Conservation (phyloP, 129 eudicot species). For the Arctium minus region DNA sequence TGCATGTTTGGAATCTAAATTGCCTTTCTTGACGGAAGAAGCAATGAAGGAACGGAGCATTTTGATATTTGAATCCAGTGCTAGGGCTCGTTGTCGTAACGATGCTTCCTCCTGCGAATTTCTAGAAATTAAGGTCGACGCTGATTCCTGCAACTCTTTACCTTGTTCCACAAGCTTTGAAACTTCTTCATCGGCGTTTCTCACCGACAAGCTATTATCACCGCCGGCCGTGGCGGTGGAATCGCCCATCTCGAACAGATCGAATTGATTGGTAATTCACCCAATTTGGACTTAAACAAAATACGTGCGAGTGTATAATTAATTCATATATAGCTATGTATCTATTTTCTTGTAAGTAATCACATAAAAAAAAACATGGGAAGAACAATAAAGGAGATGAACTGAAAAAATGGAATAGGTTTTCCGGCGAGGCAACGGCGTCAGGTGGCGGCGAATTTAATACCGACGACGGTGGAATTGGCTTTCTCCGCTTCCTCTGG, state of each 20-base stretch:
- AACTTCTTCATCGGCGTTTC: conserved; percentile 39
- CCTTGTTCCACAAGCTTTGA: conserved; percentile 55
- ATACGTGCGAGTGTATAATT: conserved; percentile 8
- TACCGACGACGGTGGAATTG: conserved; percentile 21
- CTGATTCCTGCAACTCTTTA: conserved; percentile 77
- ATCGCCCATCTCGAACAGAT: conserved; percentile 42
- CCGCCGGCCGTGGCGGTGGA: conserved; percentile 32
- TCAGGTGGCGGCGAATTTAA: conserved; percentile 12
- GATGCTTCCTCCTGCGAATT: conserved; percentile 65
- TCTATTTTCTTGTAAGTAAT: background rate
- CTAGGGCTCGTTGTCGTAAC: conserved; percentile 59
- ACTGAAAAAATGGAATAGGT: background rate
- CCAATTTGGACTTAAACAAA: conserved; percentile 1
- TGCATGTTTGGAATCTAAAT: conserved; percentile 45
- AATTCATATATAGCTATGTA: conserved; percentile 1
- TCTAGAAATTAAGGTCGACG: conserved; percentile 58
- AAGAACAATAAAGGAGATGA: background rate
- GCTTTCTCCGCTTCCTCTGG: background rate
- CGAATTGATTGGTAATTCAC: conserved; percentile 8
- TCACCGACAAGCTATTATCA: conserved; percentile 16
- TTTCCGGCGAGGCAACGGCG: conserved; percentile 18
- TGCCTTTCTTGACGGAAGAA: conserved; percentile 33
- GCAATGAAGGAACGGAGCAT: conserved; percentile 46
- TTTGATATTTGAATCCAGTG: conserved; percentile 52
- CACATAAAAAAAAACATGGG: background rate